A percentile compares a stretch with the other conserved stretches of the same genome.
Conservation (phyloP, 129 eudicot genomes). For the Arctium minus region DNA sequence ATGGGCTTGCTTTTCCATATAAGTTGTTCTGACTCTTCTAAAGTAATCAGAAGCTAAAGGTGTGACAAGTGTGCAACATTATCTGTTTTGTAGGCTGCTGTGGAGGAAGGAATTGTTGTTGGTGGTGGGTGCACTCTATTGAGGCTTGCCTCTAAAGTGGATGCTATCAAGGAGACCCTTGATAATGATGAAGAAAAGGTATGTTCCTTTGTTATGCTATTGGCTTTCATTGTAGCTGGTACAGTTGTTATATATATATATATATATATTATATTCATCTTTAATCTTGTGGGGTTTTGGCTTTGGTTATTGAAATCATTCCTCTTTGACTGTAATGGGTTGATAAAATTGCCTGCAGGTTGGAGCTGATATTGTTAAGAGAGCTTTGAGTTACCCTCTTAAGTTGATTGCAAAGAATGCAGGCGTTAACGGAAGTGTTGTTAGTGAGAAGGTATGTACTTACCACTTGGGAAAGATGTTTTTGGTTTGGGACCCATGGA, state of each 20-base stretch:
- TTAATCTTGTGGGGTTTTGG: background rate
- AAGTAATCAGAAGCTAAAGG: background rate
- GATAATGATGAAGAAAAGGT: conserved; percentile 84
- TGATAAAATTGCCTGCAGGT: conserved; percentile 32
- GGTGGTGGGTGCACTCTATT: conserved; percentile 90
- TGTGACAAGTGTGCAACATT: background rate
- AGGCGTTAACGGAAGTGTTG: conserved; percentile 70
- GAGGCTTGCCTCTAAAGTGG: conserved; percentile 76
- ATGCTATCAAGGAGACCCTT: conserved; percentile 77
- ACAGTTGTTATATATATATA: background rate
- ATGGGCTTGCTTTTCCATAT: background rate
- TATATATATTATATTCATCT: background rate
- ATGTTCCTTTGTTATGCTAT: background rate
- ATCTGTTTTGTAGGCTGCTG: conserved; percentile 62
- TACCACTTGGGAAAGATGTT: background rate
- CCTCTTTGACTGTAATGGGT: background rate
- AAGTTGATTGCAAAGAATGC: conserved; percentile 84
- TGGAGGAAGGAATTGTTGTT: conserved; percentile 88
- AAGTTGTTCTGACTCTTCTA: background rate
- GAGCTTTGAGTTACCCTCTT: conserved; percentile 79
- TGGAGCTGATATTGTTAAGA: conserved; percentile 80
- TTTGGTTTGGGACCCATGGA: background rate
- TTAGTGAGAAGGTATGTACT: conserved; percentile 59
- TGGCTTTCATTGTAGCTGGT: background rate
- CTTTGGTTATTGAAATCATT: background rate